Percentiles rank a stretch among this genome's conserved stretches.
These are phyloP conservation scores for Skeletonema grethae DNA, from an alignment of 108 stramenopile species.

Conservation along the genomic window DNA sequence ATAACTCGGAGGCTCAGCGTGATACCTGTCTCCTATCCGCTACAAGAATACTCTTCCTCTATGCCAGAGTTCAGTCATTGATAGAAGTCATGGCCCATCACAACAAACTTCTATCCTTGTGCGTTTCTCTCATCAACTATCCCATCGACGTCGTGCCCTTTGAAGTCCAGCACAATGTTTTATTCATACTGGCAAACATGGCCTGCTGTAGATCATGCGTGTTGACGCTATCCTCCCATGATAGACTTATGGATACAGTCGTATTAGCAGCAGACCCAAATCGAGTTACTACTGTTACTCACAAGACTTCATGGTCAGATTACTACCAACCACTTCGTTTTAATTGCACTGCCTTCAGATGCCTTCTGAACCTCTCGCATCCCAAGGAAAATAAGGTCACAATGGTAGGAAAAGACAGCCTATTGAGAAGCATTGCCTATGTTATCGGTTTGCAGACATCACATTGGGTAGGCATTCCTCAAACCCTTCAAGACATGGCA, in stretches of 20 bases:
- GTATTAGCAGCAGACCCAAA: neutral
- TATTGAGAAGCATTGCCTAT: neutral
- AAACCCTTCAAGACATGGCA: neutral
- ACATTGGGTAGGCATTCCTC: neutral
- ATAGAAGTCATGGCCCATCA: slow-evolving; percentile 7
- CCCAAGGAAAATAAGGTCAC: slow-evolving; percentile 4
- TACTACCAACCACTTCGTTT: slow-evolving; percentile 18
- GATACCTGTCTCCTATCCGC: slow-evolving; percentile 6
- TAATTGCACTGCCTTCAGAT: slow-evolving; percentile 15
- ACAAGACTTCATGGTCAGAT: slow-evolving; percentile 6
- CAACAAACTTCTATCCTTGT: neutral
- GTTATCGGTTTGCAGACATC: slow-evolving; percentile 1
- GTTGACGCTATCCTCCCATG: slow-evolving; percentile 5
- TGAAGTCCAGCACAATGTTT: slow-evolving; percentile 16
- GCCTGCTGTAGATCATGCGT: slow-evolving; percentile 11
- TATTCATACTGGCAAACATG: slow-evolving; percentile 15
- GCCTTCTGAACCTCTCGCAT: slow-evolving; percentile 13
- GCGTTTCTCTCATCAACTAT: slow-evolving; percentile 1
- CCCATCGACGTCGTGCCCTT: slow-evolving; percentile 10
- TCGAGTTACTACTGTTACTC: neutral
- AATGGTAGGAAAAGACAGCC: neutral
- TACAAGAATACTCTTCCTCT: slow-evolving; percentile 15
- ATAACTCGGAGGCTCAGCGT: neutral
- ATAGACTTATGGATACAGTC: neutral
- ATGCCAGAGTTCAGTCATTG: slow-evolving; percentile 8